A percentile compares a stretch with the other conserved stretches of the same genome.
These are phyloP conservation scores for Penicillium pulvis DNA, from an alignment of 495 filamentous ascomycete species.

Conservation along the genomic window DNA sequence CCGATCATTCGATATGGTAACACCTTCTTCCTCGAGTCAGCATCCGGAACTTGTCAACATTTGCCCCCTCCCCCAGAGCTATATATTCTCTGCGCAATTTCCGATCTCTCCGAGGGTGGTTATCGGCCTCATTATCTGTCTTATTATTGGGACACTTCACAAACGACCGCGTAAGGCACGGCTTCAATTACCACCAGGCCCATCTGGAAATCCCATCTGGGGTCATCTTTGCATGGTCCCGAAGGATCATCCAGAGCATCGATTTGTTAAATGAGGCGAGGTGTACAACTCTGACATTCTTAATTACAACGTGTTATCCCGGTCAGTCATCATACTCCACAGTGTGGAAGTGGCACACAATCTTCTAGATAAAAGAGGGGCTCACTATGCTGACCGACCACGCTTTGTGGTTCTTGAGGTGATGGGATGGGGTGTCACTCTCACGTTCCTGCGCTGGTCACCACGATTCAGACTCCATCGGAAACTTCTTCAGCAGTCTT, in stretches of 20 bases:
- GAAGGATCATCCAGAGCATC: constrained; percentile 17
- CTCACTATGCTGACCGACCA: constrained; percentile 26
- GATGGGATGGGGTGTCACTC: constrained; percentile 25
- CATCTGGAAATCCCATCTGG: constrained; percentile 16
- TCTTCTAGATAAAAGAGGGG: constrained; percentile 24
- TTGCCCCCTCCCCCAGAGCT: background rate
- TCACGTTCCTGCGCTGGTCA: constrained; percentile 51
- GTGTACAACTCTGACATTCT: constrained; percentile 25
- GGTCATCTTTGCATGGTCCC: constrained; percentile 30
- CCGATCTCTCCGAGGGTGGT: background rate
- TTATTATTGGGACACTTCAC: background rate
- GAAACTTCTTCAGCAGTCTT: constrained; percentile 39
- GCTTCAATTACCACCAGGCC: constrained; percentile 15
- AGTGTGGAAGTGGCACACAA: constrained; percentile 25
- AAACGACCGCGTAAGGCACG: background rate
- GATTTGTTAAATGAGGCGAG: constrained; percentile 24
- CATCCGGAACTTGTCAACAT: background rate
- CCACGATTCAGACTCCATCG: constrained; percentile 49
- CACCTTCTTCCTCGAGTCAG: too few species aligned
- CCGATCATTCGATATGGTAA: background rate
- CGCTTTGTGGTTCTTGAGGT: constrained; percentile 47
- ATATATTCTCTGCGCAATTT: background rate
- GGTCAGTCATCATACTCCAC: constrained; percentile 22
- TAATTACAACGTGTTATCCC: constrained; percentile 22
- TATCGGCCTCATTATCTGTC: background rate